Percentiles rank a stretch among this genome's conserved stretches.
Conservation (phyloP, 176 grass and related monocot genomes). For the Ensete glaucum region DNA sequence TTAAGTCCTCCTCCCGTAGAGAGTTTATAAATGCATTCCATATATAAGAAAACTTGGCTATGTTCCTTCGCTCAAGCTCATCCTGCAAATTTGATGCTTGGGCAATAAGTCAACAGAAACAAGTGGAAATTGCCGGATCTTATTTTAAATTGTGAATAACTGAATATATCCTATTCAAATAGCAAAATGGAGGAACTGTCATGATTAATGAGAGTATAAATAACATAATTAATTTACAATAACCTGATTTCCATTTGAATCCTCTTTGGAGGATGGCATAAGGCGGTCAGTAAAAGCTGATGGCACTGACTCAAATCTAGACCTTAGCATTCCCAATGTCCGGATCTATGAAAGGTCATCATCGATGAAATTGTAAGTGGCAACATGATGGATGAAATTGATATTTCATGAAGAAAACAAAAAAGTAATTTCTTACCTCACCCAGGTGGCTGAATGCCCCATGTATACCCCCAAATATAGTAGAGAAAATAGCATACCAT, state of each 20-base stretch:
- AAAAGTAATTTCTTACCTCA: slow-evolving; percentile 50
- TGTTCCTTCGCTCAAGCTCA: slow-evolving; percentile 15
- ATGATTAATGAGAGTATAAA: not conserved
- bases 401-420: slow-evolving; percentile 6
- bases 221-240: not conserved
- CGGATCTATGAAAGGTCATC: slow-evolving; percentile 56
- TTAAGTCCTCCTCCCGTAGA: slow-evolving; percentile 81
- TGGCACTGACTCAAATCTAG: slow-evolving; percentile 70
- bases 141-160: not conserved
- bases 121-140: not conserved
- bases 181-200: not conserved
- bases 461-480: slow-evolving; percentile 76
- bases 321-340: slow-evolving; percentile 89
- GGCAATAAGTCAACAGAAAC: not conserved
- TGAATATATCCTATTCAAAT: not conserved
- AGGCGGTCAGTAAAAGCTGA: slow-evolving; percentile 44
- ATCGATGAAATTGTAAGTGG: not conserved
- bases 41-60: slow-evolving; percentile 51
- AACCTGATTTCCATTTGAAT: slow-evolving; percentile 26
- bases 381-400: not conserved
- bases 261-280: slow-evolving; percentile 24
- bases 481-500: slow-evolving; percentile 99
- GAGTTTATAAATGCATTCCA: slow-evolving; percentile 86
- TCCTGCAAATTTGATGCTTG: slow-evolving; percentile 34
- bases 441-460: slow-evolving; percentile 92